These are phyloP conservation scores for Penicillium soppii DNA, from an alignment of 495 filamentous ascomycete genomes.

Conservation along the genomic window DNA sequence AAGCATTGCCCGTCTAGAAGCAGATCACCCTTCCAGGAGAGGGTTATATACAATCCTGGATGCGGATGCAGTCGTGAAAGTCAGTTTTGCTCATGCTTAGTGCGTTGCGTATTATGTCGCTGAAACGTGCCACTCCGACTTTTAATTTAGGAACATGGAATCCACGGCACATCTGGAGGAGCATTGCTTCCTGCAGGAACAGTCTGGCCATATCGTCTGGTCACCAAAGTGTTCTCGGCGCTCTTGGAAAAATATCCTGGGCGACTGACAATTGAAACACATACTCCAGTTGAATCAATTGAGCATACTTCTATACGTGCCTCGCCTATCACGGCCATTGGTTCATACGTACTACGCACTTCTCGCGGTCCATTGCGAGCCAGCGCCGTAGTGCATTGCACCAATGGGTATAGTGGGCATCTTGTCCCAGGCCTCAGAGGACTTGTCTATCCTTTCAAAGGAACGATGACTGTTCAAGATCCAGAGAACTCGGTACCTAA, in stretches of 20 bases:
- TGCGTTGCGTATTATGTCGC: background rate
- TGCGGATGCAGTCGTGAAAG: constrained; percentile 16
- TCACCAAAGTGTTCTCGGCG: constrained; percentile 61
- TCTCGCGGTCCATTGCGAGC: constrained; percentile 60
- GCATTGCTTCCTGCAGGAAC: constrained; percentile 46
- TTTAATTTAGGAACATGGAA: constrained; percentile 26
- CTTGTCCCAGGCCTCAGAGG: constrained; percentile 67
- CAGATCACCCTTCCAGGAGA: constrained; percentile 25
- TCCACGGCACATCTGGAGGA: constrained; percentile 46
- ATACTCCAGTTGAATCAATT: constrained; percentile 59
- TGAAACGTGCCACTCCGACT: background rate
- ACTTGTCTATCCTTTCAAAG: constrained; percentile 74
- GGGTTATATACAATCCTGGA: constrained; percentile 32
- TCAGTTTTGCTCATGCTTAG: background rate
- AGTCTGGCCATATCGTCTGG: constrained; percentile 82
- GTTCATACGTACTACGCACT: constrained; percentile 51
- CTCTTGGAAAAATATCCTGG: constrained; percentile 44
- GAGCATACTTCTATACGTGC: constrained; percentile 10
- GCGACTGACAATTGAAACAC: constrained; percentile 74
- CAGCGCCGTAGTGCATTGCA: constrained; percentile 64
- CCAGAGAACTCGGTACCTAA: constrained; percentile 39
- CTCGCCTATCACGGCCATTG: constrained; percentile 5
- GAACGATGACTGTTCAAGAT: constrained; percentile 68
- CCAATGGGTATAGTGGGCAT: constrained; percentile 76
- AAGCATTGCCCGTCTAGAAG: constrained; percentile 25